These are phyloP conservation scores for Colletotrichum tamarilloi DNA, from an alignment of 2,329 filamentous ascomycete species.

Conservation along the genomic window DNA sequence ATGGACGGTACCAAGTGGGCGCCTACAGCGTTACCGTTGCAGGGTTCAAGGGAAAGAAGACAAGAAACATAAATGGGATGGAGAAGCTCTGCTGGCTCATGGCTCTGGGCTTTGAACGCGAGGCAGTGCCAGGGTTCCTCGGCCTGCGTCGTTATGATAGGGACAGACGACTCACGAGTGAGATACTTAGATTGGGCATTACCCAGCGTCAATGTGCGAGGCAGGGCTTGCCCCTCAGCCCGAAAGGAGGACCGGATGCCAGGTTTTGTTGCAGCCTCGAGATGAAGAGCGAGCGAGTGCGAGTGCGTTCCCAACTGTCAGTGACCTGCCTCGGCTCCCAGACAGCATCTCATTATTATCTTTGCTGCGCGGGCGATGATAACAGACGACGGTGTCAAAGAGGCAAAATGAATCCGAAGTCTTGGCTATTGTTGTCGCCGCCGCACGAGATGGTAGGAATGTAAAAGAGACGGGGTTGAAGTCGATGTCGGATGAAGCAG, in stretches of 20 bases:
- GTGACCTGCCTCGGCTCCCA: background rate
- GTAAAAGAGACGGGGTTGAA: background rate
- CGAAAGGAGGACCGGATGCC: background rate
- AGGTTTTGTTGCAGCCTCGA: background rate
- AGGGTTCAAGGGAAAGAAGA: background rate
- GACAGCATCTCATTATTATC: background rate
- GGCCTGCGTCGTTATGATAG: background rate
- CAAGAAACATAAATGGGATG: conserved; percentile 29
- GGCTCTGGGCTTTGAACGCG: background rate
- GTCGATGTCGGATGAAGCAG: conserved; percentile 27
- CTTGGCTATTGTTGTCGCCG: background rate
- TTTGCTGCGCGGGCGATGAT: background rate
- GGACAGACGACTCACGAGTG: background rate
- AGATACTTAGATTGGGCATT: background rate
- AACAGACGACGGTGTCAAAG: background rate
- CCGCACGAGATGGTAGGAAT: conserved; percentile 5
- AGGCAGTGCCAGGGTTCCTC: conserved; percentile 5
- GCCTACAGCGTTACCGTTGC: background rate
- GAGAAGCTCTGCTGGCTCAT: background rate
- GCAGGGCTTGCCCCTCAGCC: background rate
- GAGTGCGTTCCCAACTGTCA: background rate
- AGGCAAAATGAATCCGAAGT: conserved; percentile 8
- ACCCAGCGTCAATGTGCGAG: background rate
- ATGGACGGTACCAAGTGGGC: conserved; percentile 20
- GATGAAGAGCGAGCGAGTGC: background rate